Percentiles rank a stretch among this genome's conserved stretches.
Evolutionary conservation across 192 early-diverging fungal genomes (phyloP).

Genomic region (Blastocladiella britannica): DNA sequence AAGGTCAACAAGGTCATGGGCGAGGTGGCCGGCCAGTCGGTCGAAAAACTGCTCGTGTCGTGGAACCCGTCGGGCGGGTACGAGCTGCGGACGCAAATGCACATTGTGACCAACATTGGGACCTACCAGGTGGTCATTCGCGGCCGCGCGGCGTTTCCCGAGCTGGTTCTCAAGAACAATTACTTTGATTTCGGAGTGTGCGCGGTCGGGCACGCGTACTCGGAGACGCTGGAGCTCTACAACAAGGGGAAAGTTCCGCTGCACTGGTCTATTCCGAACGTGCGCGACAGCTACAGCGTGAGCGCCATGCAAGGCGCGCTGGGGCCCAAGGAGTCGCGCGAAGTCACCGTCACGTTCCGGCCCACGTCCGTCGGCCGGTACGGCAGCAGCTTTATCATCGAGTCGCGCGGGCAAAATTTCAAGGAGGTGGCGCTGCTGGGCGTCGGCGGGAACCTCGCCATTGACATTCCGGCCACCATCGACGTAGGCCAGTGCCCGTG

Average conservation of each 20-base stretch:
- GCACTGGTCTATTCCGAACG: constrained; percentile 26
- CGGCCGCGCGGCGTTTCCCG: constrained; percentile 38
- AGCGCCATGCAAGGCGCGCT: constrained; percentile 17
- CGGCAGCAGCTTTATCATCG: constrained; percentile 26
- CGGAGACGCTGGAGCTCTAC: constrained; percentile 18
- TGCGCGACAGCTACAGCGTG: constrained; percentile 20
- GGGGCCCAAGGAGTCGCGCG: constrained; percentile 20
- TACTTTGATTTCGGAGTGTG: constrained; percentile 42
- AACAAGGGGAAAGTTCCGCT: constrained; percentile 39
- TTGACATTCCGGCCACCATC: constrained; percentile 25
- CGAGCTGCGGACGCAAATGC: constrained; percentile 31
- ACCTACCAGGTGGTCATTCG: constrained; percentile 27
- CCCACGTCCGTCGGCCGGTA: constrained; percentile 20
- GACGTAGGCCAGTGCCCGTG: constrained; percentile 33
- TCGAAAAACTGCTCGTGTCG: constrained; percentile 13
- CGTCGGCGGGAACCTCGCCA: constrained; percentile 27
- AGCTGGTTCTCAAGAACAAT: constrained; percentile 23
- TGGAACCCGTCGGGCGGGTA: constrained; percentile 42
- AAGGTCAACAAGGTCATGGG: constrained; percentile 24
- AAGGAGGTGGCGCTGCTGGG: constrained; percentile 38
- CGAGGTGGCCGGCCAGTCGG: constrained; percentile 18
- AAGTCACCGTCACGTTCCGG: constrained; percentile 24
- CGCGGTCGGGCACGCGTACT: constrained; percentile 26
- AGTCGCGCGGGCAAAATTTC: constrained; percentile 41
- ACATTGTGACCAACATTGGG: constrained; percentile 35